Percentiles rank a stretch among this genome's conserved stretches.
These are phyloP conservation scores for Cairneyella variabilis DNA, from an alignment of 495 filamentous ascomycete genomes.

Conservation along the genomic window DNA sequence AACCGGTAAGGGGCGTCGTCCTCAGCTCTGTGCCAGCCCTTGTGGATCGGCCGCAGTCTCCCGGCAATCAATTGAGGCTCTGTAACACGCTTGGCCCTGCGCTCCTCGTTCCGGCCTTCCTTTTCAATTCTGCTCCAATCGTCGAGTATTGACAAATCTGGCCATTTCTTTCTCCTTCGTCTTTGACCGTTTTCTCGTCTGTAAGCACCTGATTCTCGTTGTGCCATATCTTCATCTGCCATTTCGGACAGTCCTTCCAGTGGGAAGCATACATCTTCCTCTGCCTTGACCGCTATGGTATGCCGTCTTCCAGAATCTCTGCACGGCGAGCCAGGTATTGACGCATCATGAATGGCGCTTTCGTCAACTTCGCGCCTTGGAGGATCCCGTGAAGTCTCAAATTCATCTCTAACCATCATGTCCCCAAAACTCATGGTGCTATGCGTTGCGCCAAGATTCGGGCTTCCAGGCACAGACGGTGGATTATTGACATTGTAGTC, in stretches of 20 bases:
- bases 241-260: constrained; percentile 71
- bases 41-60: constrained; percentile 72
- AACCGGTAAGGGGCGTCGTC: constrained; percentile 92
- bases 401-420: constrained; percentile 63
- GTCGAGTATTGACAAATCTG: constrained; percentile 67
- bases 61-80: constrained; percentile 91
- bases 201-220: constrained; percentile 28
- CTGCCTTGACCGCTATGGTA: constrained; percentile 51
- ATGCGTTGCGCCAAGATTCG: constrained; percentile 45
- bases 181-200: constrained; percentile 38
- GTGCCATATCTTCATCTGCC: constrained; percentile 66
- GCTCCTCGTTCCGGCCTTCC: constrained; percentile 79
- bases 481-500: constrained; percentile 91
- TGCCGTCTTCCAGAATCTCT: constrained; percentile 35
- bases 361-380: constrained; percentile 47
- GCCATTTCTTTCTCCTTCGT: constrained; percentile 52
- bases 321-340: constrained; percentile 23
- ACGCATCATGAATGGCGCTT: constrained; percentile 39
- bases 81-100: constrained; percentile 86
- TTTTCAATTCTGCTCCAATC: constrained; percentile 92
- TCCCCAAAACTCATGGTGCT: constrained; percentile 69
- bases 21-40: constrained; percentile 80
- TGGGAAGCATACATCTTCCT: constrained; percentile 94
- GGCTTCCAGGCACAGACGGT: constrained; percentile 85
- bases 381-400: constrained; percentile 34